These are phyloP conservation scores for Orbilia ellipsospora DNA, from an alignment of 2,329 filamentous ascomycete species.

Conservation along the genomic window DNA sequence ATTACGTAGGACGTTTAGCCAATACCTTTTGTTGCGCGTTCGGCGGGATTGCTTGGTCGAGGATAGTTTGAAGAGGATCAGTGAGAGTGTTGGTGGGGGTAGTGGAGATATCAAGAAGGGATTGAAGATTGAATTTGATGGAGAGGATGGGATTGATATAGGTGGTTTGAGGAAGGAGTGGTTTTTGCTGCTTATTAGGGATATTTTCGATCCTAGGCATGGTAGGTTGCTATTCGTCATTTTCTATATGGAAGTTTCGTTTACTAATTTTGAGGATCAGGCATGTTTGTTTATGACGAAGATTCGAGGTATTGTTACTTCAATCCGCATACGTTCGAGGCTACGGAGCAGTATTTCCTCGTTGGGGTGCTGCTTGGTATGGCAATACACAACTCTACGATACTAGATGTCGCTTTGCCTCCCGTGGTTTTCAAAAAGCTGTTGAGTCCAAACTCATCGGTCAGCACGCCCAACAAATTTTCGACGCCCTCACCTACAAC, in stretches of 20 bases:
- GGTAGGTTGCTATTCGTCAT: constrained; percentile 68
- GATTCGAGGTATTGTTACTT: constrained; percentile 93
- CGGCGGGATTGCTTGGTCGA: constrained; percentile 87
- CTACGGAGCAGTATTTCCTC: constrained; percentile 89
- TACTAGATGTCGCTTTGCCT: constrained; percentile 86
- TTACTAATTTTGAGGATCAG: constrained; percentile 63
- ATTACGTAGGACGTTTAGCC: constrained; percentile 76
- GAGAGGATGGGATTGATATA: constrained; percentile 90
- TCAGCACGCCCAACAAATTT: constrained; percentile 63
- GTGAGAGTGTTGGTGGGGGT: constrained; percentile 81
- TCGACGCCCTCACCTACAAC: constrained; percentile 69
- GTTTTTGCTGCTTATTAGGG: constrained; percentile 87
- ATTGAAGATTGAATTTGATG: constrained; percentile 82
- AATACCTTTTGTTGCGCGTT: constrained; percentile 80
- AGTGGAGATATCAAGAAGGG: constrained; percentile 90
- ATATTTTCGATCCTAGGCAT: constrained; percentile 90
- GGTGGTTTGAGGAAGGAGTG: constrained; percentile 92
- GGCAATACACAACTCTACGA: constrained; percentile 94
- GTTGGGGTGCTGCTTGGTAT: constrained; percentile 88
- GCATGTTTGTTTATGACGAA: constrained; percentile 92
- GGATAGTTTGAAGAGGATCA: constrained; percentile 85
- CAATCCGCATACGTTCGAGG: constrained; percentile 88
- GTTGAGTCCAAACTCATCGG: constrained; percentile 77
- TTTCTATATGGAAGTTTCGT: background rate
- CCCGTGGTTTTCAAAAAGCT: constrained; percentile 91